Evolutionary conservation across 495 filamentous ascomycete genomes (phyloP), one percentile per base, ranked within the genome.

Genomic region (Umbilicaria muhlenbergii): DNA sequence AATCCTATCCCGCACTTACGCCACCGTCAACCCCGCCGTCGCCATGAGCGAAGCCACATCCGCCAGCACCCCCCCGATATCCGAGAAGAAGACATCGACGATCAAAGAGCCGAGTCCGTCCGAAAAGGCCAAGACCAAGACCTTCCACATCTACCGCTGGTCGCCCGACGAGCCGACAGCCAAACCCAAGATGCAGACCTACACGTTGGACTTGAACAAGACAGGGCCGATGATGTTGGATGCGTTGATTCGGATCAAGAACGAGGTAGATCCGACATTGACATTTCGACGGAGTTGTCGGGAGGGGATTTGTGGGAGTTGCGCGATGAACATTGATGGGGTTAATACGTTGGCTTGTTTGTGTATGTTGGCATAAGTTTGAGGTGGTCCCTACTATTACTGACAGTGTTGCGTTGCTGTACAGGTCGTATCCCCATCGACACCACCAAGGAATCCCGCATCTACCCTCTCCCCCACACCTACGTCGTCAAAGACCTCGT

Each of bases 271-370:
- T 63, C 91, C 91, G 17, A 95, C 91, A 33, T 65, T 98, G 55
- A 98, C 91, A 38, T 98, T 98, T 71, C 74, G 91, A 51, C 67
- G 91, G 58, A 89, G 83, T 57, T 98, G 91, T 70, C 67, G 91
- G 65, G 91, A 98, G 73, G 91, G 91, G 47, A 98, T 98, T 58
- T 98, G 91, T 58, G 91, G 91, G 42, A 89, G 83, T 59, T 98
- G 91, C 60, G 91, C 91, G 45, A 98, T 98, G 91, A 98, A 98
- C 71, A 94, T 98, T 62, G 89, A 95, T 63, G 91, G 91, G 55
- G 77, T 81, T 54, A 98, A 98, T 67, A 96, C 89, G 38, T 67
- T 98, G 43, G 91, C 91, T 52, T 98, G 91, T 69, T 72, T 98
- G 58, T 98, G 91, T 96, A 85, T 54, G 86, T 80, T 15, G 21